phyloP scores from a whole-genome alignment of 768 basidiomycete species.

The Naganishia onofrii region DNA sequence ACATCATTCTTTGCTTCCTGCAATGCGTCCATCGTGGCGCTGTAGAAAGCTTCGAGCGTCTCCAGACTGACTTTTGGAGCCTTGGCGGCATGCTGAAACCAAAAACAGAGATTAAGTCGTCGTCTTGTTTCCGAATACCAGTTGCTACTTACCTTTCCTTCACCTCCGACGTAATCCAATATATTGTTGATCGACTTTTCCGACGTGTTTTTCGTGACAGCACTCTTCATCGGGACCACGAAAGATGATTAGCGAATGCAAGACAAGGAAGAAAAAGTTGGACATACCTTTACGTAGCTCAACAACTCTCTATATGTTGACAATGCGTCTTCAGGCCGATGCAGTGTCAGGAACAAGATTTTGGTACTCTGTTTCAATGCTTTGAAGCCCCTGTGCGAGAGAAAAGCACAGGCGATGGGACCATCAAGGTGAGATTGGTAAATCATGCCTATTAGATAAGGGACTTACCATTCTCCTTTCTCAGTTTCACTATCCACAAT shows the following conservation, averaged over 20 bases:
- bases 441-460: neutral
- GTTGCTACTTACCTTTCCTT: constrained; percentile 64
- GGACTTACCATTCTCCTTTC: constrained; percentile 82
- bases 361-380: constrained; percentile 97
- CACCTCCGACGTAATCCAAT: constrained; percentile 91
- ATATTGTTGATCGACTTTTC: constrained; percentile 99
- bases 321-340: constrained; percentile 78
- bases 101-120: neutral
- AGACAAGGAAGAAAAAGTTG: constrained; percentile 58
- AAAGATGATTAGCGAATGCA: neutral
- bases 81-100: constrained; percentile 40
- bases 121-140: neutral
- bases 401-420: neutral
- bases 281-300: constrained; percentile 73
- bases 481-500: constrained; percentile 88
- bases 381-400: constrained; percentile 83
- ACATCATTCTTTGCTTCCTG: constrained; percentile 97
- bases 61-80: constrained; percentile 61
- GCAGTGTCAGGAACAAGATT: constrained; percentile 74
- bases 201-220: constrained; percentile 59
- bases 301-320: constrained; percentile 79
- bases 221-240: constrained; percentile 53
- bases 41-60: constrained; percentile 90
- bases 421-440: constrained; percentile 12
- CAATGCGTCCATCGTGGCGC: constrained; percentile 81